Evolutionary conservation across 2,329 filamentous ascomycete genomes (phyloP).

Genomic region (Colletotrichum gigasporum): DNA sequence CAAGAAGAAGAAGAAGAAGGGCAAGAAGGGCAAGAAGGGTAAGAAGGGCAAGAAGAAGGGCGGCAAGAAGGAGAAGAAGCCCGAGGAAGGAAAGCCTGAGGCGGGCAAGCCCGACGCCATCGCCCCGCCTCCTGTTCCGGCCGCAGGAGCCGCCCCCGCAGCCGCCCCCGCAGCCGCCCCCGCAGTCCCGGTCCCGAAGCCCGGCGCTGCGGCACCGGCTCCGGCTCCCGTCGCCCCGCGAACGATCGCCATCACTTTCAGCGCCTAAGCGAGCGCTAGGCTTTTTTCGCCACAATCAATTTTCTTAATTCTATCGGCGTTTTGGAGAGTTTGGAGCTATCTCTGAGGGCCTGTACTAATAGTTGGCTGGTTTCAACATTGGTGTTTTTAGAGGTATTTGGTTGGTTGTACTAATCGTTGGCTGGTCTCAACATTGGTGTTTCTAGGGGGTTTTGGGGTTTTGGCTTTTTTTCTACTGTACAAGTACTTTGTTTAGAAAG

Average conservation of each 20-base stretch:
- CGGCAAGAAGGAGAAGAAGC: constrained; percentile 28
- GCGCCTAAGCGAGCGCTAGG: no score
- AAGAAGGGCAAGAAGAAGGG: constrained; percentile 31
- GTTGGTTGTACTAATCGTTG: background rate
- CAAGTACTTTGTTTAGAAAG: background rate
- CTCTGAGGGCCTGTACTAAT: background rate
- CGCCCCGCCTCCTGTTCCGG: background rate
- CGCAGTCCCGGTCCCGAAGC: background rate
- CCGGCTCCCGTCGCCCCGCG: background rate
- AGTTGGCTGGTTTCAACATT: constrained; percentile 22
- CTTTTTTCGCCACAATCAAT: background rate
- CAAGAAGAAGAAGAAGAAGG: constrained; percentile 30
- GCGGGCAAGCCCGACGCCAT: background rate
- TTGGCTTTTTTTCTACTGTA: background rate
- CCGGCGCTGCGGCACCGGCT: background rate
- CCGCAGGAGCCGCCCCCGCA: background rate
- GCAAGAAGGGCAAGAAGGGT: constrained; percentile 28
- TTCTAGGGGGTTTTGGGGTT: background rate
- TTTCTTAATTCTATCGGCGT: background rate
- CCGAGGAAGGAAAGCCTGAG: background rate
- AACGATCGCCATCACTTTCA: background rate
- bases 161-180: background rate
- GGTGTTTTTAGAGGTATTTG: background rate
- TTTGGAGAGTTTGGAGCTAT: background rate
- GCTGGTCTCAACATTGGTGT: constrained; percentile 17